These are phyloP conservation scores for Helenozyma baotianmanensis DNA, from an alignment of 805 yeast genomes.

Conservation along the genomic window DNA sequence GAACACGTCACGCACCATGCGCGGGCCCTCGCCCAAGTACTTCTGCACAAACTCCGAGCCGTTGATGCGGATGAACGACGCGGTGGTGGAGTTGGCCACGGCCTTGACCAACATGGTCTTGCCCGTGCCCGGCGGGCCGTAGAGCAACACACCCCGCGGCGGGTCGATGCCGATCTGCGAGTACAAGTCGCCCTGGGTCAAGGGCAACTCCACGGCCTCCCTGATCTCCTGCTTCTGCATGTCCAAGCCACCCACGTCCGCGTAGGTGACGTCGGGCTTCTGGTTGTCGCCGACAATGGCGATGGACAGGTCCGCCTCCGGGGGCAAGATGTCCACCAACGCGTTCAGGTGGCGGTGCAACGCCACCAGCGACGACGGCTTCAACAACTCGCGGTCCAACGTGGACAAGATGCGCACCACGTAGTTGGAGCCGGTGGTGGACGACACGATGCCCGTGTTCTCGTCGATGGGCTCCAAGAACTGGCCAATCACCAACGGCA, in stretches of 20 bases:
- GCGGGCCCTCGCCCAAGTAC: slow-evolving; percentile 97
- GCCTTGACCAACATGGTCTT: slow-evolving; percentile 99
- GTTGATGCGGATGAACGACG: slow-evolving; percentile 92
- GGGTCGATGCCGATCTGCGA: slow-evolving; percentile 98
- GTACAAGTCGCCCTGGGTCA: slow-evolving; percentile 92
- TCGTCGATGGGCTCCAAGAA: slow-evolving; percentile 96
- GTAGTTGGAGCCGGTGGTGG: slow-evolving; percentile 96
- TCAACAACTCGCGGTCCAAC: slow-evolving; percentile 87
- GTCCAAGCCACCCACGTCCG: slow-evolving; percentile 98
- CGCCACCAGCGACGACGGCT: slow-evolving; percentile 94
- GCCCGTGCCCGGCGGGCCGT: slow-evolving; percentile 99
- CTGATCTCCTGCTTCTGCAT: slow-evolving; percentile 99
- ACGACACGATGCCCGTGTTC: slow-evolving; percentile 92
- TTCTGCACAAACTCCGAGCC: slow-evolving; percentile 99
- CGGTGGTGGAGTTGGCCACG: slow-evolving; percentile 94
- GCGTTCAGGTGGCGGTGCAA: slow-evolving; percentile 98
- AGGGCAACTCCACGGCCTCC: slow-evolving; percentile 96
- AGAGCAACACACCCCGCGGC: slow-evolving; percentile 93
- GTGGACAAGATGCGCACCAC: slow-evolving; percentile 95
- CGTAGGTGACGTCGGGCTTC: slow-evolving; percentile 87
- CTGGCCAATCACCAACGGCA: slow-evolving; percentile 97
- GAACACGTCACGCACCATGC: slow-evolving; percentile 99
- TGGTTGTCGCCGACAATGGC: slow-evolving; percentile 93
- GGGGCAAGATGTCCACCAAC: slow-evolving; percentile 93
- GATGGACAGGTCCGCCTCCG: slow-evolving; percentile 96